phyloP scores from a whole-genome alignment of 108 stramenopile genomes.

The Cylindrotheca closterium region DNA sequence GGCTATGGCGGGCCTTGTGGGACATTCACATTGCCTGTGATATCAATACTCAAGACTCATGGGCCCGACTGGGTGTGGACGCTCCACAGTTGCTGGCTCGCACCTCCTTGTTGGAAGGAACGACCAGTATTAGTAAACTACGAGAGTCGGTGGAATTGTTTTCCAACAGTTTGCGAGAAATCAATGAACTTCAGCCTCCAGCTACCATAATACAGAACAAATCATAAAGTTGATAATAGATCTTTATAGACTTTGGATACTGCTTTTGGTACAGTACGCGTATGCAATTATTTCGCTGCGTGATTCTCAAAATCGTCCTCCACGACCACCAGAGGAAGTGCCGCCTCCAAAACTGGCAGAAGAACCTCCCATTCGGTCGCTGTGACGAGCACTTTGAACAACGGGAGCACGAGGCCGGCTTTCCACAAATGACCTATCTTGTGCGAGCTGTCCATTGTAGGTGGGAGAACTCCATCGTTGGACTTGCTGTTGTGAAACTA shows the following conservation, averaged over 20 bases:
- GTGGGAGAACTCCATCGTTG: constrained; percentile 33
- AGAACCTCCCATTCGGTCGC: neutral
- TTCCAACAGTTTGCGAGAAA: neutral
- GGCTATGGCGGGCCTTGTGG: constrained; percentile 76
- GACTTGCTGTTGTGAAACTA: constrained; percentile 27
- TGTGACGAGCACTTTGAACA: neutral
- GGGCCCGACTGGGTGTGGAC: constrained; percentile 28
- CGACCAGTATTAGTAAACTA: neutral
- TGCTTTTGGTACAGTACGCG: neutral
- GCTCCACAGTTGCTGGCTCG: constrained; percentile 17
- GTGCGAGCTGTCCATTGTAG: constrained; percentile 38
- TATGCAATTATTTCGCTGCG: too few relatives aligned
- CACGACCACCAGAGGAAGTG: constrained; percentile 31
- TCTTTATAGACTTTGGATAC: neutral
- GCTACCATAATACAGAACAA: neutral
- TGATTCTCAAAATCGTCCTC: constrained; percentile 21
- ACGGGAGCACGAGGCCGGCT: constrained; percentile 18
- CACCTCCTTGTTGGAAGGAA: neutral
- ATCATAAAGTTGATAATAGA: neutral
- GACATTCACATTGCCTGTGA: constrained; percentile 56
- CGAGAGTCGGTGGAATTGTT: neutral
- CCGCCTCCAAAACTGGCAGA: constrained; percentile 30
- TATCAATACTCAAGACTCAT: constrained; percentile 35
- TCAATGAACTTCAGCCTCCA: neutral
- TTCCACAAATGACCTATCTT: constrained; percentile 36